These are phyloP conservation scores for Agroathelia rolfsii DNA, from an alignment of 1,284 basidiomycete genomes.

Conservation along the genomic window DNA sequence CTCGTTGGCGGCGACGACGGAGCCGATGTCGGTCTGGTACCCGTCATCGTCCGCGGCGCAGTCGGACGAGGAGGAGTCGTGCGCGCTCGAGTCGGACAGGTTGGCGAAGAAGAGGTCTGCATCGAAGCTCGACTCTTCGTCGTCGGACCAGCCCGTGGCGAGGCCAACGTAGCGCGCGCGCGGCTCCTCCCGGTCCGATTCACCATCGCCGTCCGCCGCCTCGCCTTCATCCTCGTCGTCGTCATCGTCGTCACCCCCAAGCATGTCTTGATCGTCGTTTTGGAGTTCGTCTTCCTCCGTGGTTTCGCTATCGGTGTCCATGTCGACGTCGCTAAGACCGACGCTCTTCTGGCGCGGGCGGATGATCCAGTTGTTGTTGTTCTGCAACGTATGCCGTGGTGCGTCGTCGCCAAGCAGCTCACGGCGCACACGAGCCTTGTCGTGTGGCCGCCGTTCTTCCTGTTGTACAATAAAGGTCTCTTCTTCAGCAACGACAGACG, in stretches of 20 bases:
- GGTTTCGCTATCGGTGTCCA: conserved; percentile 43
- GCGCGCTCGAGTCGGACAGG: conserved; percentile 50
- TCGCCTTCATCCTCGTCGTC: conserved; percentile 36
- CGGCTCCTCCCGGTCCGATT: conserved; percentile 31
- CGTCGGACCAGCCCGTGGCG: conserved; percentile 56
- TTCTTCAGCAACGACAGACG: conserved; percentile 51
- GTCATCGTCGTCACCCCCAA: conserved; percentile 24
- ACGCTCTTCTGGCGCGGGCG: conserved; percentile 59
- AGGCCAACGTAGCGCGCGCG: conserved; percentile 43
- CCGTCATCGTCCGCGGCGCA: conserved; percentile 22
- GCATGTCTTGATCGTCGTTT: too few relatives aligned
- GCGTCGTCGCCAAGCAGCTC: conserved; percentile 46
- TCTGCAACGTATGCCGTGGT: too few relatives aligned
- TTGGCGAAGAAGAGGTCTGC: conserved; percentile 73
- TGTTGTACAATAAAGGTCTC: conserved; percentile 47
- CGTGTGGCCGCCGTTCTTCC: conserved; percentile 32
- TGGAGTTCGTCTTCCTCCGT: too few relatives aligned
- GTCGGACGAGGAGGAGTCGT: conserved; percentile 24
- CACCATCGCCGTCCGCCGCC: conserved; percentile 33
- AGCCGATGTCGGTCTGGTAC: conserved; percentile 27
- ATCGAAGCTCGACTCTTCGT: conserved; percentile 64
- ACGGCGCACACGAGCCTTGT: conserved; percentile 40
- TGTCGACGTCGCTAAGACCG: conserved; percentile 46
- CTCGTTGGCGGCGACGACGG: conserved; percentile 20
- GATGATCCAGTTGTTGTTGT: conserved; percentile 63